Percentiles rank a stretch among this genome's conserved stretches.
phyloP scores from a whole-genome alignment of 202 grass and related monocot species.

The Schoenoplectus tabernaemontani region DNA sequence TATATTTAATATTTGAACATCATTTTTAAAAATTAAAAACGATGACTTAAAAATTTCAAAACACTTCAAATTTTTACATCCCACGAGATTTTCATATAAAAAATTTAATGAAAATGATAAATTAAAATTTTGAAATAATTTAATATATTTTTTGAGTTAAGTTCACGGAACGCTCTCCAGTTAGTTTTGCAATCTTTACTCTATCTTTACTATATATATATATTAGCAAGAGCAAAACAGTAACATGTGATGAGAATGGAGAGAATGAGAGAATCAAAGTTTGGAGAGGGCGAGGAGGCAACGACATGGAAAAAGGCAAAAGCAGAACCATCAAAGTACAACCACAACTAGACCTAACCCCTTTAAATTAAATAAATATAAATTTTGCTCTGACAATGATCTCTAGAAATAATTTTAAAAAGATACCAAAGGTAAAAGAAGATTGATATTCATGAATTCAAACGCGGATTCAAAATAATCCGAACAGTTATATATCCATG shows the following conservation, averaged over 20 bases:
- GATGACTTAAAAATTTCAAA: not conserved
- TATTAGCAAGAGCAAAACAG: not conserved
- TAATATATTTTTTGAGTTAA: too few relatives aligned
- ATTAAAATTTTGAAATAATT: too few relatives aligned
- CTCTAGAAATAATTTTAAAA: not conserved
- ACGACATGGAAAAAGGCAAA: conserved; percentile 31
- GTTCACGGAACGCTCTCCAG: too few relatives aligned
- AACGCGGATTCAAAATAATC: not conserved
- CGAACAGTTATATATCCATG: too few relatives aligned
- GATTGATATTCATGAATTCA: not conserved
- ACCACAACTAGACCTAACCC: not conserved
- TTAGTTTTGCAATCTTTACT: too few relatives aligned
- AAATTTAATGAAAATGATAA: too few relatives aligned
- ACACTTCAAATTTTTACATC: too few relatives aligned
- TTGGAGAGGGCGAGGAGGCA: conserved; percentile 30
- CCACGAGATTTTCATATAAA: too few relatives aligned
- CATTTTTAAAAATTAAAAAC: not conserved
- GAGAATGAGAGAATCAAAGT: not conserved
- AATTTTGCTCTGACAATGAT: not conserved
- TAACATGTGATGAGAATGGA: not conserved
- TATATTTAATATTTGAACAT: too few relatives aligned
- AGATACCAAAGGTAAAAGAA: not conserved
- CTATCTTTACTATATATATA: too few relatives aligned
- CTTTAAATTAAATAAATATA: not conserved
- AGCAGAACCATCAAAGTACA: conserved; percentile 19